Conservation (phyloP, 1,284 basidiomycete genomes). For the Exobasidium rhododendri region DNA sequence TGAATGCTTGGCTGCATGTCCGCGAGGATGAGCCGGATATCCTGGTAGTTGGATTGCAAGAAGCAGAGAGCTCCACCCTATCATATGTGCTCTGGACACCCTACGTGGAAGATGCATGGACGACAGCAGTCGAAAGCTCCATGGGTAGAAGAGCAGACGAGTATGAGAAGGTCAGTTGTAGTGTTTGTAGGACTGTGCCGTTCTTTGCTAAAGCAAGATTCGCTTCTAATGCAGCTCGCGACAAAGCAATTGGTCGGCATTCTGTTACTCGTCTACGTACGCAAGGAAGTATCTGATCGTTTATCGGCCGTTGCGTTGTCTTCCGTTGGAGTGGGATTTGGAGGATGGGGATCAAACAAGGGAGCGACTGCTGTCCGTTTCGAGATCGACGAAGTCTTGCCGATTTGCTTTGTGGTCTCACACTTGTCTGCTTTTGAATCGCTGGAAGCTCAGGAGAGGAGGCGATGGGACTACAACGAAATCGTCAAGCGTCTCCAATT, state of each 20-base stretch:
- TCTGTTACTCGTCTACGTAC: constrained; percentile 19
- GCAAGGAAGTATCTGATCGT: neutral
- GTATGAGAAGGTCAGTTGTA: constrained; percentile 14
- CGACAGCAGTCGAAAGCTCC: neutral
- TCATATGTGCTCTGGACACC: constrained; percentile 23
- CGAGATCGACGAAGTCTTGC: constrained; percentile 58
- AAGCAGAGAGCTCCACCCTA: constrained; percentile 14
- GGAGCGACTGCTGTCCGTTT: constrained; percentile 20
- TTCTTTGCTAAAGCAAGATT: neutral
- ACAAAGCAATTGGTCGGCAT: constrained; percentile 22
- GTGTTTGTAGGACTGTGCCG: neutral
- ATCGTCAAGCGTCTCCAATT: constrained; percentile 12
- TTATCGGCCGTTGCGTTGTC: neutral
- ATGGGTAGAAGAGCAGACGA: constrained; percentile 4
- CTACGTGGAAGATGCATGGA: constrained; percentile 15
- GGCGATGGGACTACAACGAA: constrained; percentile 14
- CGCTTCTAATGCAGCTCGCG: neutral
- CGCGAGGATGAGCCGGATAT: constrained; percentile 16
- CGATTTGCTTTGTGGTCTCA: constrained; percentile 89
- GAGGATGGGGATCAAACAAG: constrained; percentile 26
- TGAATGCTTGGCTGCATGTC: constrained; percentile 18
- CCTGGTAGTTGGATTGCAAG: constrained; percentile 21
- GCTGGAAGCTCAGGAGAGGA: constrained; percentile 6
- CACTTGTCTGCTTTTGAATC: constrained; percentile 72
- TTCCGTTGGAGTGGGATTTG: constrained; percentile 20